Conservation (phyloP, 257 asterid genomes). For the Osmanthus fragrans region DNA sequence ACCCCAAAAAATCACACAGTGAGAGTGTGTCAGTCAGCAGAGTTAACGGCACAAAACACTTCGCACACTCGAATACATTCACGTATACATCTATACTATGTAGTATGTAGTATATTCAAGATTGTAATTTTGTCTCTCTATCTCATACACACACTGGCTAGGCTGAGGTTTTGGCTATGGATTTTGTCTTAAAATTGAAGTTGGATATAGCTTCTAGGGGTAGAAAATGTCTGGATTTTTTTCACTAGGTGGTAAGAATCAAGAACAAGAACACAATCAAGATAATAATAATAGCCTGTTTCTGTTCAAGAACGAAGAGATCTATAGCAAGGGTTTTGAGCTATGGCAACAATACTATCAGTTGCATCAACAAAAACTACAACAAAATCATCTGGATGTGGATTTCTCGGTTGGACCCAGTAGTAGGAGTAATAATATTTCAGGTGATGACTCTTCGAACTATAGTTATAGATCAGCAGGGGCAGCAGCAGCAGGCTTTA, state of each 20-base stretch:
- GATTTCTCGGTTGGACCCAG: too few relatives aligned
- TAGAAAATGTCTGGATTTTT: constrained; percentile 72
- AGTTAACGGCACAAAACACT: constrained; percentile 28
- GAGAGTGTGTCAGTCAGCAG: constrained; percentile 32
- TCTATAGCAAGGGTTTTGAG: constrained; percentile 81
- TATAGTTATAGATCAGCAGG: constrained; percentile 29
- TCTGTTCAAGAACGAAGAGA: constrained; percentile 68
- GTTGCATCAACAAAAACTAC: constrained; percentile 43
- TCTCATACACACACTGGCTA: constrained; percentile 8
- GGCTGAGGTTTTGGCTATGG: constrained; percentile 50
- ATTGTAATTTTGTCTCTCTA: too few relatives aligned
- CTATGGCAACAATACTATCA: constrained; percentile 75
- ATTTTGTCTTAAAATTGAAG: constrained; percentile 36
- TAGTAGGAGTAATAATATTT: constrained; percentile 32
- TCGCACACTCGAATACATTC: constrained; percentile 11
- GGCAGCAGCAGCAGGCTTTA: constrained; percentile 36
- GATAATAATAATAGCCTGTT: constrained; percentile 35
- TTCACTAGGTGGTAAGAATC: constrained; percentile 49
- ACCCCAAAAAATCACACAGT: not conserved
- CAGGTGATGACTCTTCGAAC: constrained; percentile 31
- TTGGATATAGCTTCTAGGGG: constrained; percentile 38
- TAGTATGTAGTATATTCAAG: not conserved
- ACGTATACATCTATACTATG: constrained; percentile 6
- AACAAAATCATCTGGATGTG: constrained; percentile 5
- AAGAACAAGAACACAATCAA: constrained; percentile 30